Evolutionary conservation across 1,284 basidiomycete genomes (phyloP).

Genomic region (Pyrrhoderma noxium): DNA sequence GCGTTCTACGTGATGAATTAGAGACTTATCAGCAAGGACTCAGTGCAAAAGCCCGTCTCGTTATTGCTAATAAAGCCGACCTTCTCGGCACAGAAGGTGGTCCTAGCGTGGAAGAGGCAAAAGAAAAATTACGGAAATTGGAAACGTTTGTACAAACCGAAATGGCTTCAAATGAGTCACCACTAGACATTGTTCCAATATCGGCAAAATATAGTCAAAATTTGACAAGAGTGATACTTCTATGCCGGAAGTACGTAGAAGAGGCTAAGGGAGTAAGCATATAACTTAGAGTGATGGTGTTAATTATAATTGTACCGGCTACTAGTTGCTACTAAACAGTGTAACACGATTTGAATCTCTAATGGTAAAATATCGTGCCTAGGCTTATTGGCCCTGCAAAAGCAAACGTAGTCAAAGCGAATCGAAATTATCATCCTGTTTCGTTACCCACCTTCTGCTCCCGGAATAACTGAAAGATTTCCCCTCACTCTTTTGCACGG

Average conservation of each 20-base stretch:
- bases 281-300: too few species aligned
- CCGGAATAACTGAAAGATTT: too few species aligned
- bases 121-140: conserved; percentile 46
- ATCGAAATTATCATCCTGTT: too few species aligned
- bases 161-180: conserved; percentile 27
- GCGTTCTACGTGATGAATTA: conserved; percentile 69
- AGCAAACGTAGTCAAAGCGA: too few species aligned
- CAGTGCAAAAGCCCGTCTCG: conserved; percentile 66
- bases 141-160: conserved; percentile 48
- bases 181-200: conserved; percentile 63
- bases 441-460: too few species aligned
- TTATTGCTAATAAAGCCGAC: conserved; percentile 96
- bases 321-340: too few species aligned
- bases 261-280: conserved; percentile 37
- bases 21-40: conserved; percentile 82
- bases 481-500: too few species aligned
- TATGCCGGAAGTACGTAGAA: conserved; percentile 62
- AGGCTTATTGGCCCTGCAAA: too few species aligned
- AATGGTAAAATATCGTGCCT: too few species aligned
- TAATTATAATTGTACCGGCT: too few species aligned
- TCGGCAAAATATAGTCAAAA: conserved; percentile 83
- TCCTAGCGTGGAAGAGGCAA: conserved; percentile 41
- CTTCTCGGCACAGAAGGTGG: conserved; percentile 47
- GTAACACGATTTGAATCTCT: too few species aligned
- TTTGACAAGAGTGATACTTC: conserved; percentile 52